phyloP scores from a whole-genome alignment of 192 early-diverging fungal species.

The Gryganskiella cystojenkinii region DNA sequence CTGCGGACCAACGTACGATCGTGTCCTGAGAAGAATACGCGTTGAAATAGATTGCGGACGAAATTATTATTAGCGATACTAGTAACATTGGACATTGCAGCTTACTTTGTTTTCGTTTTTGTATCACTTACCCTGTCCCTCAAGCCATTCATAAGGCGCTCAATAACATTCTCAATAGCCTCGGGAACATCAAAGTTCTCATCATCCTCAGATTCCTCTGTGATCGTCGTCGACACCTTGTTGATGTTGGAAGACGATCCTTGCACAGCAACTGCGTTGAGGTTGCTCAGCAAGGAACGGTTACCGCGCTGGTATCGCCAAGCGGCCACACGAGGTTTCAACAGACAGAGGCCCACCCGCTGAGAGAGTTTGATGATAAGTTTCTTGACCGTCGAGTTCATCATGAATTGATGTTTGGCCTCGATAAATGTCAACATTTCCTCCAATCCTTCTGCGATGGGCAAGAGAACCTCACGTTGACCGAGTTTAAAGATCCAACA shows the following conservation, averaged over 20 bases:
- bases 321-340: conserved; percentile 74
- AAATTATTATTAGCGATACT: too few relatives aligned
- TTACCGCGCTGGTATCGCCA: conserved; percentile 81
- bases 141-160: conserved; percentile 83
- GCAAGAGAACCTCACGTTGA: conserved; percentile 69
- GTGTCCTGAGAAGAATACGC: conserved; percentile 69
- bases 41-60: not conserved
- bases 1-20: conserved; percentile 96
- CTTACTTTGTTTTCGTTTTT: not conserved
- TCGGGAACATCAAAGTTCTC: conserved; percentile 83
- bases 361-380: conserved; percentile 85
- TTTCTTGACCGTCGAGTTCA: conserved; percentile 84
- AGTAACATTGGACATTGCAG: too few relatives aligned
- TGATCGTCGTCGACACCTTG: conserved; percentile 40
- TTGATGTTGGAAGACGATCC: not conserved
- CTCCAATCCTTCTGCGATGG: conserved; percentile 58
- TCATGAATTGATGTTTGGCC: conserved; percentile 63
- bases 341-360: conserved; percentile 81
- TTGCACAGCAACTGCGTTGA: conserved; percentile 25
- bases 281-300: conserved; percentile 67
- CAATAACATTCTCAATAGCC: conserved; percentile 84
- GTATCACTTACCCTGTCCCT: conserved; percentile 73
- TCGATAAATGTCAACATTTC: conserved; percentile 55
- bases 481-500: conserved; percentile 77
- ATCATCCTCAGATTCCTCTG: conserved; percentile 61